Evolutionary conservation across 1,284 basidiomycete genomes (phyloP), one percentile per base, ranked within the genome.

Genomic region (Leccinum subrobustum): DNA sequence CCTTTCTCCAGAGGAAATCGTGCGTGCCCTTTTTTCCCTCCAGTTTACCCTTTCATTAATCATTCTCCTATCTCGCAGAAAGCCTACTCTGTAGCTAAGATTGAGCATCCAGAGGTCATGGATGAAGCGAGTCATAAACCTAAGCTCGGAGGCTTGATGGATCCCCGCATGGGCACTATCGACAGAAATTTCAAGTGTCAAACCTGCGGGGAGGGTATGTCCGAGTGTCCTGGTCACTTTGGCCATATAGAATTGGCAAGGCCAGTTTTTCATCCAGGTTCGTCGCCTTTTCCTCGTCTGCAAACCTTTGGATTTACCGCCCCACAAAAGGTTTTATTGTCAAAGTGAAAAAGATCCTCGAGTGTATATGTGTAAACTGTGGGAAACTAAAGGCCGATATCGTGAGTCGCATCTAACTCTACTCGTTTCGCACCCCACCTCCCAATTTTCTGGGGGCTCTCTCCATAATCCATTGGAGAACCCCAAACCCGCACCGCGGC

Each of bases 151-250:
- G 97, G 97, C 64, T 83, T 99, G 69, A 97, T 97, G 87, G 97
- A 99, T 79, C 95, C 96, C 57, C 88, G 95, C 62, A 94, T 99
- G 89, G 97, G 97, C 54, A 99, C 93, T 53, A 98, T 98, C 76
- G 96, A 99, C 81, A 87, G 97, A 66, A 98, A 98, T 78, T 98
- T 97, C 82, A 99, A 99, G 82, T 99, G 97, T 76, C 95, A 98
- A 80, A 99, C 97, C 27, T 99, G 97, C 78, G 95, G 95, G 71
- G 95, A 98, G 83, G 96, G 96, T 54, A 97, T 96, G 94, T 89
- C 93, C 33, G 94, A 96, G 74, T 96, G 95, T 79, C 96, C 97
- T 33, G 97, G 97, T 59, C 97, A 99, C 77, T 99, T 99, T 79
- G 96, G 96, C 61, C 95, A 99, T 77, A 96, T 99, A 70, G 97